These are phyloP conservation scores for Botrytis fabae DNA, from an alignment of 2,329 filamentous ascomycete species.

Conservation along the genomic window DNA sequence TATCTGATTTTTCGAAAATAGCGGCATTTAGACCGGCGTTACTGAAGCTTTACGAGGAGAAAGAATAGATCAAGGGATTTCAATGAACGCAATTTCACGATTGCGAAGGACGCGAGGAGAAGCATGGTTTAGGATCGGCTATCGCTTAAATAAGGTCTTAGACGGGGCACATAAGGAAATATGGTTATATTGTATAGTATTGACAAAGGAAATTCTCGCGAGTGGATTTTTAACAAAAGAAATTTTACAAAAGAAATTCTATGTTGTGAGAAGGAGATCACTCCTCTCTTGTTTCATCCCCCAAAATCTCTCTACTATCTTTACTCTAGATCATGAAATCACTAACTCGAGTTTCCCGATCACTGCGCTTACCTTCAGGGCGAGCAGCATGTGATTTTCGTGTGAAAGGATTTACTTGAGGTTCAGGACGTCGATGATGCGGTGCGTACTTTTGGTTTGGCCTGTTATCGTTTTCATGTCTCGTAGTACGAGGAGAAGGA, in stretches of 20 bases:
- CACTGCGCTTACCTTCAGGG: neutral
- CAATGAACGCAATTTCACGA: neutral
- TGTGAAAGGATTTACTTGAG: neutral
- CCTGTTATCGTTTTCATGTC: neutral
- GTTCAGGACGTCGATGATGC: neutral
- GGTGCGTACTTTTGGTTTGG: neutral
- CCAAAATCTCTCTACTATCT: neutral
- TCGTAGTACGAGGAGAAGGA: conserved; percentile 15
- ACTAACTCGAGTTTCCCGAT: neutral
- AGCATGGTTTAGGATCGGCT: neutral
- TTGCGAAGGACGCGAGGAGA: neutral
- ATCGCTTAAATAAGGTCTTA: conserved; percentile 1
- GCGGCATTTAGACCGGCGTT: conserved; percentile 63
- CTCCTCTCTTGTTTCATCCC: conserved; percentile 2
- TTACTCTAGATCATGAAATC: conserved; percentile 6
- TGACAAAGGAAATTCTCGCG: neutral
- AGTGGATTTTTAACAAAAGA: neutral
- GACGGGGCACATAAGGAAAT: neutral
- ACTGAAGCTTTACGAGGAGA: conserved; percentile 53
- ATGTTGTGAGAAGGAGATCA: conserved; percentile 4
- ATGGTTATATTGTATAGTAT: conserved; percentile 11
- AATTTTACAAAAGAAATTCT: neutral
- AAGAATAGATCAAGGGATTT: conserved; percentile 28
- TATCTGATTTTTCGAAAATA: conserved; percentile 69
- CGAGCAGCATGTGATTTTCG: conserved; percentile 7